Evolutionary conservation across 129 eudicot genomes (phyloP), one percentile per base, ranked within the genome.

Genomic region (Oenanthe sinensis): DNA sequence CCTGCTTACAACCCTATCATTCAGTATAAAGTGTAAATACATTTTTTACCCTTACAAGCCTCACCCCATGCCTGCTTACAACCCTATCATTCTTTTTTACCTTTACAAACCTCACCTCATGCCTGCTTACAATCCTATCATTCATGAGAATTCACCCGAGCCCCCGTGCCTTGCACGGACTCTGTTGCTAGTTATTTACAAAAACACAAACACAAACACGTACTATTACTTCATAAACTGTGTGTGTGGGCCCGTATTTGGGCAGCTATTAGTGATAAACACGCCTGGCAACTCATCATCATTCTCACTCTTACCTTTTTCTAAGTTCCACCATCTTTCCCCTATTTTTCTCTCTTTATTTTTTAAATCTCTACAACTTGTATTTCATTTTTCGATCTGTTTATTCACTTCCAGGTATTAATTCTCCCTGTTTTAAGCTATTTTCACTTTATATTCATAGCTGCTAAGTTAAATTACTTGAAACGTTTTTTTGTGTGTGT

Each of bases 281-380:
- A 92, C 97, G 96, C 88, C 98, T 87, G 91, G 89, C 91, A 83
- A 82, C 80, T 70, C 78, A 75, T 76, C 90, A 92, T 92, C 93
- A 89, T 92, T 88, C 92, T 85, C 88, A 87, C 90, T 92, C 96
- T 85, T 75, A 82, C 82, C 49, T 83, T 43, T 60, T 81, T n/a
- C 69, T 71, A 62, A 36, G 28, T 77, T 83, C 78, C 78, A 77
- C 79, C 78, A 12, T 63, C 71, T 72, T 47, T 48, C 52, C 52
- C 71, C 33, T 79, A 50, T 74, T 78, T 79, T 58, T 24, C 71
- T 37, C 45, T 78, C 26, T 20, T 33, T 79, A 58, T 70, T 82
- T 75, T 75, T 73, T 26, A 47, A 17, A 74, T 67, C 83, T 22
- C 73, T 8, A 33, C 60, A 16, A 14, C 79, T 48, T 49, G 47